Base-by-base conservation (phyloP, 139 green algal genomes). In the Tetradesmus obliquus region DNA sequence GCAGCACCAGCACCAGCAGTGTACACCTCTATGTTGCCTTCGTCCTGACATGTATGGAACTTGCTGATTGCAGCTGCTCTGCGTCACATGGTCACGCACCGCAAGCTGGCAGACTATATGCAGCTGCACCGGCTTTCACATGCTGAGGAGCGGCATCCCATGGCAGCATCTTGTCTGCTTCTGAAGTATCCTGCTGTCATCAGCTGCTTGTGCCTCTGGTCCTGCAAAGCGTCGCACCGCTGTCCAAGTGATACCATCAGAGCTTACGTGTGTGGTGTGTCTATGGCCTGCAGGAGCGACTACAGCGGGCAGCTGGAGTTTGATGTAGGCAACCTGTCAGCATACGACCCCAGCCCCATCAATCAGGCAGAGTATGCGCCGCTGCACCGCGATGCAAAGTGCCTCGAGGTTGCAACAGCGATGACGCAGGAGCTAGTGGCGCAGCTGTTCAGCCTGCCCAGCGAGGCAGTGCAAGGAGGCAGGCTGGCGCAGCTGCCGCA, bases 291-390 rank as follows among this genome's bases (percentile, higher is more conserved):
- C 55, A 98, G 96, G n/a, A 89, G 95, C 0, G 93, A 96, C 71
- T 94, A 96, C 76, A 94, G 95, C 24, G 94, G 94, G 0, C 91
- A 95, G 22, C 90, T 99, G 0, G 96, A 99, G 32, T 94, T 97
- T 62, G 98, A 99, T 87, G 15, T 98, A 7, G 98, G 98, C 54
- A 97, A 99, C 81, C 90, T 99, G 76, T 84, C 91, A 20, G 97
- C 96, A 4, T 97, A 93, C 24, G 97, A 99, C 90, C 95, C 95
- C 1, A 92, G 88, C 5, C 95, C 97, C 0, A 3, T 98, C 3
- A 95, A 97, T 20, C 24, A 90, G 0, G 90, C 85, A 3, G 89
- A 88, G 8, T 92, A 86, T 58, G 54, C 85, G 4, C 62, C 86
- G 20, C 84, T 88, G 0, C 91, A 95, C 80, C 69, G 90, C 2